phyloP scores from a whole-genome alignment of 768 basidiomycete species.

The Termitomyces sp. region DNA sequence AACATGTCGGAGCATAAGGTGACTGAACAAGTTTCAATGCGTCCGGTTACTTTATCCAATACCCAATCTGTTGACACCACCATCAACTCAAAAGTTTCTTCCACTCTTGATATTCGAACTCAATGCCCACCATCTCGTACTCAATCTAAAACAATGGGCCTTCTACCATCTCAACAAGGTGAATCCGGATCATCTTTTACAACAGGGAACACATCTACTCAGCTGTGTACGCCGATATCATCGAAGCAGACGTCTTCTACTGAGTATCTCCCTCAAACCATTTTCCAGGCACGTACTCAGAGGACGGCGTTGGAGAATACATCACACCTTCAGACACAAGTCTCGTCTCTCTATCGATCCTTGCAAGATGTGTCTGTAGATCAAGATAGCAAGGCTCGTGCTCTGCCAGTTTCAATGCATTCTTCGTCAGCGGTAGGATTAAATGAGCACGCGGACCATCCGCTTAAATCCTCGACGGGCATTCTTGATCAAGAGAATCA shows the following conservation, averaged over 20 bases:
- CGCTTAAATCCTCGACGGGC: not conserved
- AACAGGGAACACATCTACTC: not conserved
- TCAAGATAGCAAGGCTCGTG: not conserved
- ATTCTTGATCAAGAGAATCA: not conserved
- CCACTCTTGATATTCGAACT: not conserved
- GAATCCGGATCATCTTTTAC: not conserved
- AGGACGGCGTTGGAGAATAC: not conserved
- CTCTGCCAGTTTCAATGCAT: not conserved
- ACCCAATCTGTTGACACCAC: not conserved
- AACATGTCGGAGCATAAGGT: not conserved
- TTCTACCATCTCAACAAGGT: not conserved
- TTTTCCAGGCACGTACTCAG: not conserved
- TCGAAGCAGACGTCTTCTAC: not conserved
- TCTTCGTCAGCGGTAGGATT: not conserved
- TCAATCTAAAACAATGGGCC: not conserved
- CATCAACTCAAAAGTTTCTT: not conserved
- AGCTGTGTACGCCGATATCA: not conserved
- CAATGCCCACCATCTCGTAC: not conserved
- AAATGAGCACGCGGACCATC: not conserved
- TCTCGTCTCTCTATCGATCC: not conserved
- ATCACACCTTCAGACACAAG: not conserved
- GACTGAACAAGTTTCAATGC: not conserved
- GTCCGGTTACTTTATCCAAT: not conserved
- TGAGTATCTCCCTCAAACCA: not conserved
- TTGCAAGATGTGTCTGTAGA: not conserved